phyloP scores from a whole-genome alignment of 768 basidiomycete genomes.

The Lentinula aciculospora region DNA sequence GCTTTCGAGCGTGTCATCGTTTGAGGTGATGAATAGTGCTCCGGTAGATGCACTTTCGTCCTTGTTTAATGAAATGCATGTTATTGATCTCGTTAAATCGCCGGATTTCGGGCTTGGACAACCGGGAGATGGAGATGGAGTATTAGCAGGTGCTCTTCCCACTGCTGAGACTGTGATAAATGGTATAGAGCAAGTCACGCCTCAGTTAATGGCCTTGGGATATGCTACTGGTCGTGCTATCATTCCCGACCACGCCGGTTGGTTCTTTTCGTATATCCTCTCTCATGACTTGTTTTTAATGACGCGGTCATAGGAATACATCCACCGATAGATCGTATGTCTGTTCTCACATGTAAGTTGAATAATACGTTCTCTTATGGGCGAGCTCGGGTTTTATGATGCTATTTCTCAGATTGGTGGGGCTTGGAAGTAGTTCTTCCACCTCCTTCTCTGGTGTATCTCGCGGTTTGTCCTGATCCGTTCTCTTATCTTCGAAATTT shows the following conservation, averaged over 20 bases:
- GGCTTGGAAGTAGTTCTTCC: conserved; percentile 78
- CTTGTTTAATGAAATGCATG: conserved; percentile 52
- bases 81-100: conserved; percentile 53
- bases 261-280: conserved; percentile 8
- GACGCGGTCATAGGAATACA: conserved; percentile 39
- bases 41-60: conserved; percentile 44
- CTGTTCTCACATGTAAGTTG: conserved; percentile 69
- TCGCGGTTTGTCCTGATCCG: conserved; percentile 37
- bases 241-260: conserved; percentile 61
- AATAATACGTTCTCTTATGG: neutral
- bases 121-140: conserved; percentile 59
- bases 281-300: neutral
- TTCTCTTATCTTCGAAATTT: neutral
- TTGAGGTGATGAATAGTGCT: conserved; percentile 39
- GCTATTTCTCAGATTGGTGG: conserved; percentile 79
- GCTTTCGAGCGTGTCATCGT: conserved; percentile 9
- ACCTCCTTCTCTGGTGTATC: conserved; percentile 55
- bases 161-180: conserved; percentile 66
- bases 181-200: conserved; percentile 67
- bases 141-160: conserved; percentile 72
- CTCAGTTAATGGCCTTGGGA: conserved; percentile 72
- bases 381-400: neutral
- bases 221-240: conserved; percentile 67
- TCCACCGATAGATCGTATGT: conserved; percentile 74
- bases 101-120: conserved; percentile 71